Percentiles rank a stretch among this genome's conserved stretches.
These are phyloP conservation scores for Hylodesmum podocarpum DNA, from an alignment of 306 rosid species.

Conservation along the genomic window DNA sequence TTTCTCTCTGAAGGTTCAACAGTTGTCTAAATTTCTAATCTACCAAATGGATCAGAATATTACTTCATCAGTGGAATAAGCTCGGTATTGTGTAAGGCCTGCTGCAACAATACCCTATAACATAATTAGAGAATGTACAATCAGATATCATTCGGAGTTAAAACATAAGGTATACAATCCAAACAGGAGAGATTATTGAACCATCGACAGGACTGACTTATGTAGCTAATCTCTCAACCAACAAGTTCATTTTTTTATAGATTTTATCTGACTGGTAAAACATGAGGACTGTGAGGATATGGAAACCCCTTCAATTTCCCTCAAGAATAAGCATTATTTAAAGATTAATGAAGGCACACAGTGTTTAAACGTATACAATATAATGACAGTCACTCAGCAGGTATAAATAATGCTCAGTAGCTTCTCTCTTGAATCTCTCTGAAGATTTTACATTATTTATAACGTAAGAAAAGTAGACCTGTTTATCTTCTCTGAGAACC, in stretches of 20 bases:
- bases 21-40: background rate
- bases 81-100: constrained; percentile 89
- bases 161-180: background rate
- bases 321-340: background rate
- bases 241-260: background rate
- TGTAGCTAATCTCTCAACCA: background rate
- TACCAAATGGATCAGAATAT: constrained; percentile 12
- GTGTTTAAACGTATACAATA: background rate
- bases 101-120: constrained; percentile 81
- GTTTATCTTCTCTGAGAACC: constrained; percentile 92
- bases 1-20: background rate
- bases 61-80: constrained; percentile 90
- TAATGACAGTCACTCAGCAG: background rate
- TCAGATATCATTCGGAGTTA: background rate
- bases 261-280: background rate
- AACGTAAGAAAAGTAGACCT: constrained; percentile 41
- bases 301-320: background rate
- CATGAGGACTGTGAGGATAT: background rate
- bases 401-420: background rate
- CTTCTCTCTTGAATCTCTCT: background rate
- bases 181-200: background rate
- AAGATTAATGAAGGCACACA: background rate
- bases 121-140: constrained; percentile 19
- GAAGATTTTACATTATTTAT: background rate
- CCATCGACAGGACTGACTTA: background rate